Base-by-base conservation (phyloP, 2,329 filamentous ascomycete species). In the Colletotrichum somersetense region DNA sequence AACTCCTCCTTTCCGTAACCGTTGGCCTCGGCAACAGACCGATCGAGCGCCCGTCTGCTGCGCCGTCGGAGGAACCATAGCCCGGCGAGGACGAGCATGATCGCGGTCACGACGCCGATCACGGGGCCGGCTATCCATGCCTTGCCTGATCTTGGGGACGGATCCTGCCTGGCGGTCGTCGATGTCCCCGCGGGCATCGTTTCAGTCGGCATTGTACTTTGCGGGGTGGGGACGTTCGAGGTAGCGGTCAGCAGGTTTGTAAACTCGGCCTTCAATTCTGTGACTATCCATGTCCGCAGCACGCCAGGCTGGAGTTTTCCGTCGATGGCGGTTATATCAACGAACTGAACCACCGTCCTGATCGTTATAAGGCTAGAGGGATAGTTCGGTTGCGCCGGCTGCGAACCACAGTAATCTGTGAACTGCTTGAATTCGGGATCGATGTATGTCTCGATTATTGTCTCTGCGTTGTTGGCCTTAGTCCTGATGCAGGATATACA, bases 71-170 rank as follows among this genome's bases (percentile, higher is more conserved):
- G 5, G 11, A 71, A 71, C 63, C 67, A 71, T 8, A 55, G 59
- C 1, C 67, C 48, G 11, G 18, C 5, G 3, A 30, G 20, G 0
- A 55, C 40, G 0, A 62, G 33, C 18, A 42, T 0, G 7, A 71
- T 42, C 2, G 26, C 33, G 14, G 26, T 53, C 6, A 52, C 7
- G 7, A 35, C 26, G 42, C 63, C 63, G 1, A 71, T 53, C 2
- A 71, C 48, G 5, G 63, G 48, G 8, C 67, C 67, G 16, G 67
- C 63, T 23, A 67, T 30, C 67, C 67, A 71, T 20, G 57, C 63
- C 6, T 53, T 61, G 38, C 38, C 48, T 12, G 11, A 20, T 7
- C 20, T n/a, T 1, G 44, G 55, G 7, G 44, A 20, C n/a, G 16
- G 18, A 3, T 50, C 44, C n/a, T 10, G 18, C 38, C 8, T 23